Evolutionary conservation across 257 asterid species (phyloP).

Genomic region (Solanum medicagineum): DNA sequence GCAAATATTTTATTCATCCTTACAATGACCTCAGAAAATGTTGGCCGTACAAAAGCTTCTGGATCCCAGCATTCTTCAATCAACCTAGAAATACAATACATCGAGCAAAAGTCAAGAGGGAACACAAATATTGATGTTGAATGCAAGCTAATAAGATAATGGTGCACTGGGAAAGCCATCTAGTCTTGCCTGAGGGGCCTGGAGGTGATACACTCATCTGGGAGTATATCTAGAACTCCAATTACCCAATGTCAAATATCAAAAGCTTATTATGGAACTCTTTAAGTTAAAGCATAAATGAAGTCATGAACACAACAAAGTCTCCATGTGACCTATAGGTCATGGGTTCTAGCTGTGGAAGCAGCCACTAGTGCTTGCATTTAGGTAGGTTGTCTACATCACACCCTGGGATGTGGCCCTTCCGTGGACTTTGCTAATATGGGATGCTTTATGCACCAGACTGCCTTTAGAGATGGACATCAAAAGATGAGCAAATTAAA

Average conservation of each 20-base stretch:
- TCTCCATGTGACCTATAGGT: background rate
- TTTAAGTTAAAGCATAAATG: background rate
- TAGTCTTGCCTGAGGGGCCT: background rate
- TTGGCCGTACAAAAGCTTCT: constrained; percentile 39
- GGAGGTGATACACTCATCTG: background rate
- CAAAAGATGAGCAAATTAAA: background rate
- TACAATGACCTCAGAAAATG: constrained; percentile 56
- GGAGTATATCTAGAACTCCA: background rate
- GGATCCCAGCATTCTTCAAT: constrained; percentile 93
- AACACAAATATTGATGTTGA: background rate
- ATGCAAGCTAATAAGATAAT: background rate
- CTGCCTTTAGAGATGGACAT: background rate
- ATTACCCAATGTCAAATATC: background rate
- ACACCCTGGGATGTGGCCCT: background rate
- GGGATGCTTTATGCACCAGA: background rate
- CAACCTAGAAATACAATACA: constrained; percentile 38
- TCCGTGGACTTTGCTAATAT: background rate
- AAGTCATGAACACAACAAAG: background rate
- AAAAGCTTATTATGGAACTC: background rate
- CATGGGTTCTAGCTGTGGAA: background rate
- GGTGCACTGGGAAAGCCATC: background rate
- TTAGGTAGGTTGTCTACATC: background rate
- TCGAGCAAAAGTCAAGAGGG: constrained; percentile 1
- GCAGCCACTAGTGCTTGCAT: background rate
- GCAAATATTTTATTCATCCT: constrained; percentile 57